Evolutionary conservation across 2,329 filamentous ascomycete species (phyloP).

Genomic region (Talaromyces pinophilus): DNA sequence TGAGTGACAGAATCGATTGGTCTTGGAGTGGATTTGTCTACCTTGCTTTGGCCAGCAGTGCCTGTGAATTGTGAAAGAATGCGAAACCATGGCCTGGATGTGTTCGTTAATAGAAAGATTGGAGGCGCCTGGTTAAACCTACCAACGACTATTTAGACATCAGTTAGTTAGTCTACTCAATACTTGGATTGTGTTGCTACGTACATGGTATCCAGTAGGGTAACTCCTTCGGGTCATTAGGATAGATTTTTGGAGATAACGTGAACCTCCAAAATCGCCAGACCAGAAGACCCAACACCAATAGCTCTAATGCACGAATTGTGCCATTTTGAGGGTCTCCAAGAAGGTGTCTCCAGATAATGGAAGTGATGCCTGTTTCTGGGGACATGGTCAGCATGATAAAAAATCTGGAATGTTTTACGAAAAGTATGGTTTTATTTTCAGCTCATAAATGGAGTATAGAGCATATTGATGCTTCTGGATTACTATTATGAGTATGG

Average conservation of each 20-base stretch:
- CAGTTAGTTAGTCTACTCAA: background rate
- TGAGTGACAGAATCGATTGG: too few relatives aligned
- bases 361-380: background rate
- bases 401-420: background rate
- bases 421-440: background rate
- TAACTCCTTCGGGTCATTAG: constrained; percentile 7
- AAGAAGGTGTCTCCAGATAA: background rate
- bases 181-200: background rate
- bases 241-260: constrained; percentile 14
- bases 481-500: background rate
- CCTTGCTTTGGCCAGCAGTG: background rate
- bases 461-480: background rate
- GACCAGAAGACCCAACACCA: background rate
- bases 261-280: constrained; percentile 8
- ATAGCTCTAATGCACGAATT: background rate
- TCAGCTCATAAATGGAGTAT: background rate
- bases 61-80: background rate
- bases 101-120: background rate
- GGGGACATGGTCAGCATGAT: background rate
- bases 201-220: constrained; percentile 12
- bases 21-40: background rate
- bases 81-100: background rate
- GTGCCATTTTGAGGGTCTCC: background rate
- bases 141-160: background rate
- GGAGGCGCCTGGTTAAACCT: background rate